Evolutionary conservation across 768 basidiomycete genomes (phyloP), one percentile per base, ranked within the genome.

Genomic region (Podaxis rugospora): DNA sequence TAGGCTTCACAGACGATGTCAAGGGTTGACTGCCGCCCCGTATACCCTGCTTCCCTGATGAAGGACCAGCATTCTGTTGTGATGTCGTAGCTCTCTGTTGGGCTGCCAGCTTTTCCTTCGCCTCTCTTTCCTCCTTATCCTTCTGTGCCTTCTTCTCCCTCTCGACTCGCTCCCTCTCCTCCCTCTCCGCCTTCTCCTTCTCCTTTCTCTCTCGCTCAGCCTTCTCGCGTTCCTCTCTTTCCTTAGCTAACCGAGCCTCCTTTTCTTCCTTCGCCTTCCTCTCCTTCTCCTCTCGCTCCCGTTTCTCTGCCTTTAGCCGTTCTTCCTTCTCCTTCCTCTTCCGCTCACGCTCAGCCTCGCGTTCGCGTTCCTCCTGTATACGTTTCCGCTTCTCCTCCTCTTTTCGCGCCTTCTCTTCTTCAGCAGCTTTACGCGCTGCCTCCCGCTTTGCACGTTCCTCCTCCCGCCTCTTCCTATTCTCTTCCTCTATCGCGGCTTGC

Each of bases 401-500:
- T 69, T 88, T 92, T 59, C 86, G 83, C 46, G 81, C 77, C 67
- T 83, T 87, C 73, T 95, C 94, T 69, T 96, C 95, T 61, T 95
- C 93, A 28, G 83, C 83, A 55, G 82, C 85, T 70, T 88, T 88
- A 61, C 87, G 87, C 61, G 81, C 80, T 53, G 85, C 83, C 68
- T 98, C 95, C 21, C 90, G 87, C 64, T 82, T 83, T 2, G 75
- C 73, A n/a, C 90, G 85, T 62, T 97, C 94, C 73, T 98, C 96
- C 64, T 97, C 95, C 23, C 85, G 84, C 66, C 85, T 87, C 77
- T 86, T 89, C 63, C 86, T 85, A 64, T 81, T 81, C 69, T 93
- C 93, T 64, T 92, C 91, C 69, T 96, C 94, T 35, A 83, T 78
- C 3, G 87, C 89, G 23, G 79, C 83, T 61, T 89, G 92, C 68